phyloP scores from a whole-genome alignment of 306 rosid genomes.

The Lupinus albus region DNA sequence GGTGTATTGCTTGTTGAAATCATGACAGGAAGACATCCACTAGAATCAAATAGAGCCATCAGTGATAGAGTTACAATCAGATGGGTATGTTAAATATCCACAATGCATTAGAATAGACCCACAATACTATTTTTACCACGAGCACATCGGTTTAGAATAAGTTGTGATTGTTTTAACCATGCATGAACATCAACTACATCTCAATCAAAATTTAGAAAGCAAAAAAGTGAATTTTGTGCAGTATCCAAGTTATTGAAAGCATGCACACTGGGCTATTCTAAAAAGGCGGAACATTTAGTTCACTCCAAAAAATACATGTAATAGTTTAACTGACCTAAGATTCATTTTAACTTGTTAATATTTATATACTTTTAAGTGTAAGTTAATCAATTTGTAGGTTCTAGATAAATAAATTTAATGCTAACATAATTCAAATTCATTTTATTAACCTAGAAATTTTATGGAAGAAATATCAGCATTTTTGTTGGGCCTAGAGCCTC shows the following conservation, averaged over 20 bases:
- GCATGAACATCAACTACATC: background rate
- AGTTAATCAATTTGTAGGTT: background rate
- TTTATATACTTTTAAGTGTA: background rate
- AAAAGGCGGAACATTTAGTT: background rate
- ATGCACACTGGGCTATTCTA: slow-evolving; percentile 9
- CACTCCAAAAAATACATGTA: background rate
- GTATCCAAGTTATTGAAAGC: background rate
- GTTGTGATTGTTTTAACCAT: background rate
- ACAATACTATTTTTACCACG: slow-evolving; percentile 7
- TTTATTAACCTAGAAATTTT: slow-evolving; percentile 2
- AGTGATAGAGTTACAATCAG: slow-evolving; percentile 76
- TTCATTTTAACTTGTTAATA: slow-evolving; percentile 3
- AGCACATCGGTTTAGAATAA: slow-evolving; percentile 5
- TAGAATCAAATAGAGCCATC: slow-evolving; percentile 57
- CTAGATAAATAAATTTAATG: slow-evolving; percentile 9
- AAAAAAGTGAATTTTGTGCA: background rate
- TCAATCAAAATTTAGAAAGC: slow-evolving; percentile 6
- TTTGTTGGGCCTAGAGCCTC: background rate
- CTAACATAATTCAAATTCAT: slow-evolving; percentile 12
- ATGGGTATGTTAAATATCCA: slow-evolving; percentile 65
- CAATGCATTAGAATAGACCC: slow-evolving; percentile 4
- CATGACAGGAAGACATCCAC: slow-evolving; percentile 82
- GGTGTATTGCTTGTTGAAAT: slow-evolving; percentile 92
- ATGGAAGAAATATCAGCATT: slow-evolving; percentile 12
- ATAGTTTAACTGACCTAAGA: background rate